Percentiles rank a stretch among this genome's conserved stretches.
These are phyloP conservation scores for Claviceps cyperi DNA, from an alignment of 2,329 filamentous ascomycete species.

Conservation along the genomic window DNA sequence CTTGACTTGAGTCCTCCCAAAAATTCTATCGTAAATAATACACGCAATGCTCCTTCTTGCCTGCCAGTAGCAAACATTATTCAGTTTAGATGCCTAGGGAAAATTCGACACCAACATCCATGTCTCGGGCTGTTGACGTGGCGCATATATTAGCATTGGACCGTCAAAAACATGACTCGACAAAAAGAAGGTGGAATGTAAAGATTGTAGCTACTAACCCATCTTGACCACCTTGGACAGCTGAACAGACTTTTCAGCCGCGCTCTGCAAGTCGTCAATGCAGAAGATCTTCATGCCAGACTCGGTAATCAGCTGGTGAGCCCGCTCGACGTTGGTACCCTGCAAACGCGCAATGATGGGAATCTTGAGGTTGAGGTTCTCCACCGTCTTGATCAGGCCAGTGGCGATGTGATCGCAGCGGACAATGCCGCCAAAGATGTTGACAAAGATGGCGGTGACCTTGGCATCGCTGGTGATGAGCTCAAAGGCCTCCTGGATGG, in stretches of 20 bases:
- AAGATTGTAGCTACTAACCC: conserved; percentile 41
- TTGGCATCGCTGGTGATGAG: conserved; percentile 97
- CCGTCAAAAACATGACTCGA: not conserved
- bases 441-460: conserved; percentile 98
- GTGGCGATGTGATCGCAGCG: conserved; percentile 94
- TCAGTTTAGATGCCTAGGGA: conserved; percentile 66
- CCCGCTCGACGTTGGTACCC: conserved; percentile 94
- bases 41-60: conserved; percentile 9
- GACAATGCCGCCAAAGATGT: conserved; percentile 99
- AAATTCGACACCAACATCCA: conserved; percentile 94
- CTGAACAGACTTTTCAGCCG: conserved; percentile 95
- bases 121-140: conserved; percentile 59
- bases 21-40: conserved; percentile 13
- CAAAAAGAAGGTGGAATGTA: not conserved
- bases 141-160: conserved; percentile 9
- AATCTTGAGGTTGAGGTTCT: conserved; percentile 89
- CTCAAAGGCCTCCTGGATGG: conserved; percentile 95
- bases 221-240: conserved; percentile 99
- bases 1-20: not conserved
- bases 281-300: conserved; percentile 99
- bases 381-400: conserved; percentile 86
- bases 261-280: conserved; percentile 93
- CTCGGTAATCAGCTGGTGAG: conserved; percentile 87
- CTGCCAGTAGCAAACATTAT: conserved; percentile 1
- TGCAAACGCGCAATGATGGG: conserved; percentile 95